Evolutionary conservation across 257 asterid species (phyloP).

Genomic region (Euphrasia confusa): DNA sequence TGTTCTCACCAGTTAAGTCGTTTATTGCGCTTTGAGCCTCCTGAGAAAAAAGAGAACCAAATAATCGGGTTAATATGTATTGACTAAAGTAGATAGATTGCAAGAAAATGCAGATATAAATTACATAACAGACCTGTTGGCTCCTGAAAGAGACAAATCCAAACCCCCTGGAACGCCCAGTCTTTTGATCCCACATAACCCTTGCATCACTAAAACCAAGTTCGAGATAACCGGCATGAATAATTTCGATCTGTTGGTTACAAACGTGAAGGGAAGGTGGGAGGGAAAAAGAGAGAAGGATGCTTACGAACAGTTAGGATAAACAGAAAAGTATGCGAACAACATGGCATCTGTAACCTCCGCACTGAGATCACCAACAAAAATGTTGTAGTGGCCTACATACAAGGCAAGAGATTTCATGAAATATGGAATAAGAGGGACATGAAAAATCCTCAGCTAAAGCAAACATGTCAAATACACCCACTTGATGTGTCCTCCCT

Average conservation of each 20-base stretch:
- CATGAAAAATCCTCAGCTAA: constrained; percentile 10
- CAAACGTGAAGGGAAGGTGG: neutral
- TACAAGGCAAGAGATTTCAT: constrained; percentile 17
- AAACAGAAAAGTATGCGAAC: constrained; percentile 72
- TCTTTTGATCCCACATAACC: constrained; percentile 97
- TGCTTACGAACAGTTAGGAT: constrained; percentile 75
- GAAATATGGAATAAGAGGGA: constrained; percentile 11
- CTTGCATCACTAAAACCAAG: constrained; percentile 66
- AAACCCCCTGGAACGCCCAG: constrained; percentile 91
- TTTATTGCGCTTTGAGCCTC: constrained; percentile 93
- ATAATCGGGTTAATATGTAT: constrained; percentile 14
- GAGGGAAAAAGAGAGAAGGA: constrained; percentile 20
- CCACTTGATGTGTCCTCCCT: constrained; percentile 92
- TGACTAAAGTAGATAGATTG: constrained; percentile 14
- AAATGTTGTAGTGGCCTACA: constrained; percentile 82
- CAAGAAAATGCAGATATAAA: neutral
- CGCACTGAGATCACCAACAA: constrained; percentile 95
- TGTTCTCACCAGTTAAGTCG: constrained; percentile 68
- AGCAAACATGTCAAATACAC: constrained; percentile 12
- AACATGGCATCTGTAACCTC: constrained; percentile 92
- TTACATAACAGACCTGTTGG: constrained; percentile 55
- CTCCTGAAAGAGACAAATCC: constrained; percentile 93
- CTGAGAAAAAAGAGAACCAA: constrained; percentile 36
- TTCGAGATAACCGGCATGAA: constrained; percentile 8
- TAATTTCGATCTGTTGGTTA: neutral